Evolutionary conservation across 257 asterid genomes (phyloP), one percentile per base, ranked within the genome.

Genomic region (Mitragyna speciosa): DNA sequence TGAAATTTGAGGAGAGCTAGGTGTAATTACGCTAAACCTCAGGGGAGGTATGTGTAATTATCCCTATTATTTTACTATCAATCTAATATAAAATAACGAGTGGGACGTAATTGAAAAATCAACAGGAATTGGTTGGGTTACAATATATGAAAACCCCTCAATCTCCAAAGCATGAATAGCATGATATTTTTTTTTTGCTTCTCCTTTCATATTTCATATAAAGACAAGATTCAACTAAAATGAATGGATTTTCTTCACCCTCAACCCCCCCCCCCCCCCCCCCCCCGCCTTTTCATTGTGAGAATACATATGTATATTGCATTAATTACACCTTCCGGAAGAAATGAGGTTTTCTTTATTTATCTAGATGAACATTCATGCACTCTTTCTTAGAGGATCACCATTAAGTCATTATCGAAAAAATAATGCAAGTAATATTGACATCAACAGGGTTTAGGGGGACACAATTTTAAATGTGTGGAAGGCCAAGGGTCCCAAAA

Each of bases 401-500:
- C 74, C 65, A 1, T 58, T 16, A 9, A 43, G 72, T 20, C 70
- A 43, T 61, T 30, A 5, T 76, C 31, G 26, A 63, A 28, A 6
- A 63, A 70, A 51, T 65, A 56, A 64, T 48, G 71, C 72, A 45
- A 28, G 52, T 63, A 12, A 63, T n/a, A n/a, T 39, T 61, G 17
- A 63, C 43, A 17, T 11, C 70, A 33, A 52, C 8, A 24, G 56
- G n/a, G 47, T 58, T 65, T 5, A 43, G 17, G 45, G 71, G 72
- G 61, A 28, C 33, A 22, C 6, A 6, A 36, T 22, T 43, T 76
- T 76, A 63, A 61, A 30, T 65, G 66, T 7, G 30, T 39, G 43
- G 16, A 48, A 15, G 33, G 69, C 7, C 19, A 28, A 76, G 79
- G 79, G 72, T 7, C 79, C 79, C 59, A 76, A 28, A 43, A 19